Percentiles rank a stretch among this genome's conserved stretches.
Evolutionary conservation across 2,329 filamentous ascomycete genomes (phyloP).

Genomic region (Arthrobotrys entomopaga): DNA sequence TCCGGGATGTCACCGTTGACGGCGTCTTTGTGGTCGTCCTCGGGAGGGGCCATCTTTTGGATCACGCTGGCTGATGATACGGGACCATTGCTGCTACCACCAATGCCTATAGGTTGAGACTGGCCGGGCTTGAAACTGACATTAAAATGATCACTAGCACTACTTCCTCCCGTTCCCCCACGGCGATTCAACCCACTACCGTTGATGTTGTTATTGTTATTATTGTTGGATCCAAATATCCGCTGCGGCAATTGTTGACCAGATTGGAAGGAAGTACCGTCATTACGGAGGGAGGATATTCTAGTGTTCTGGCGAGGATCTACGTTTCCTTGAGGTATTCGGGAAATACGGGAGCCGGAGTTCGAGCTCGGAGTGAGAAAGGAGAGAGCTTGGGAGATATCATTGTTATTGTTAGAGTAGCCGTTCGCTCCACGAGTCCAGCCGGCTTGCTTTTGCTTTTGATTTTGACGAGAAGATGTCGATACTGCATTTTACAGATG

Average conservation of each 20-base stretch:
- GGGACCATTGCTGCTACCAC: neutral
- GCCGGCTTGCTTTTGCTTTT: constrained; percentile 20
- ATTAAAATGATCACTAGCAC: neutral
- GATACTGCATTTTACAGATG: no score
- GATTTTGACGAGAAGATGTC: no score
- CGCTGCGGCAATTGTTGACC: neutral
- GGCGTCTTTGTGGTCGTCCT: constrained; percentile 46
- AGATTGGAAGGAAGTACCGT: constrained; percentile 22
- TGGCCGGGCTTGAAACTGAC: neutral
- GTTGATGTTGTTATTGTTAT: neutral
- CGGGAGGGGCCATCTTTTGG: constrained; percentile 12
- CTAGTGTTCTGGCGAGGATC: constrained; percentile 6
- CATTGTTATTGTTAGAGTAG: constrained; percentile 2
- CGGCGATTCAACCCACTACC: no score
- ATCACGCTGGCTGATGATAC: constrained; percentile 5
- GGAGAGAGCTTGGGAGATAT: constrained; percentile 36
- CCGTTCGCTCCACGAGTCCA: constrained; percentile 20
- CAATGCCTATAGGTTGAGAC: neutral
- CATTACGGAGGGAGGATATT: constrained; percentile 30
- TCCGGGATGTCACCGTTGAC: constrained; percentile 37
- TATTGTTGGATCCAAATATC: neutral
- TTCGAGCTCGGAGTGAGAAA: constrained; percentile 22
- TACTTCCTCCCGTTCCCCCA: no score
- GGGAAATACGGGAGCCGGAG: neutral
- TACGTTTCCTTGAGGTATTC: constrained; percentile 6